Evolutionary conservation across 768 basidiomycete genomes (phyloP), one percentile per base, ranked within the genome.

Genomic region (Panaeolus cyanescens): DNA sequence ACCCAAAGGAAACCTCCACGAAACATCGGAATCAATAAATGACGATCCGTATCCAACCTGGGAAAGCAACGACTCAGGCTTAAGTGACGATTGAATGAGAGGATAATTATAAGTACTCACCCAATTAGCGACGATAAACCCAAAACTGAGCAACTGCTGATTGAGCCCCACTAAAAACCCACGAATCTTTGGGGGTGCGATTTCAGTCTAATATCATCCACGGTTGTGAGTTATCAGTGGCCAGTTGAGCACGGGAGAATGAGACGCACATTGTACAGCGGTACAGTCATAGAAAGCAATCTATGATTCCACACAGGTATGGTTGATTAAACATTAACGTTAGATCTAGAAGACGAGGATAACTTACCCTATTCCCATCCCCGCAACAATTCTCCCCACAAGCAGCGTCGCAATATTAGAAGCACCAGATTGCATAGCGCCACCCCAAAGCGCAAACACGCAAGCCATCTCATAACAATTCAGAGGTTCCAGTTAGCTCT

Each of bases 121-220:
- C 84, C 85, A 87, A 61, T 87, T 86, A 0, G 83, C 83, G 19
- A 83, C 83, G 57, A 88, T 83, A 65, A 87, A 86, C 4, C 87
- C 87, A 42, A 86, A 75, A 4, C 83, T 85, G 34, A 87, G 73
- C 83, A 87, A 83, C 64, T 86, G 82, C 67, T 88, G 87, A 20
- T 85, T 82, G 55, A 86, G 71, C 5, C 87, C 86, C 17, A 87
- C 85, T 53, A 89, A 74, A 59, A 88, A 83, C 5, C 86, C 86
- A 65, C 86, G 83, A 59, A 83, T 80, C 61, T 85, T 81, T 0
- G 86, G 85, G 20, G 87, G 86, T 0, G 85, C 83, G 33, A 88
- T 84, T 70, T 88, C 86, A 9, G 86, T 87, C 84, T 87, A 64
- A 3, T 40, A 30, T 12, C 25, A 53, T 25, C 6, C 12, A 53